phyloP scores from a whole-genome alignment of 805 yeast genomes.

The Pichia cabralensis region DNA sequence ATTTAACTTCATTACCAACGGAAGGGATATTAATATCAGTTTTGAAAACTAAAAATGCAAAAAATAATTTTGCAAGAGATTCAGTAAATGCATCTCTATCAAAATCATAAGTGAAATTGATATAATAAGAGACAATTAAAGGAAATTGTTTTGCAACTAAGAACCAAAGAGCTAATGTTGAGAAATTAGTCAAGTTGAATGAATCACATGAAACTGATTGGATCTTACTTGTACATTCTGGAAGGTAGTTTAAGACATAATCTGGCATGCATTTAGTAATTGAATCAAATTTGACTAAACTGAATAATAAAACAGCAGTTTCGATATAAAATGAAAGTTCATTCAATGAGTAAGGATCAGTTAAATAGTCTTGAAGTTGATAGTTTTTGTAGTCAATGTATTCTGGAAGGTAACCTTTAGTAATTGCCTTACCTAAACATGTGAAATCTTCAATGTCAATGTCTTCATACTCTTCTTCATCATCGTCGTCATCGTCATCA shows the following conservation, averaged over 20 bases:
- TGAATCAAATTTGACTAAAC: constrained; percentile 12
- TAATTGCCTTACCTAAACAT: constrained; percentile 6
- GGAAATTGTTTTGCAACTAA: constrained; percentile 33
- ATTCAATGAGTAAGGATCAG: constrained; percentile 26
- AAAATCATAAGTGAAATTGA: constrained; percentile 46
- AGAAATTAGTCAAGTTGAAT: constrained; percentile 23
- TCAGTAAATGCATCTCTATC: constrained; percentile 44
- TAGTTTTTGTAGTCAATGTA: constrained; percentile 18
- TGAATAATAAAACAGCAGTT: constrained; percentile 12
- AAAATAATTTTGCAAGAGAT: constrained; percentile 34
- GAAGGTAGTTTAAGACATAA: constrained; percentile 17
- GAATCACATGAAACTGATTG: constrained; percentile 30
- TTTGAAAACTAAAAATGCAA: constrained; percentile 29
- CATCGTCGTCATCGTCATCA: constrained; percentile 32
- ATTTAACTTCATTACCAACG: constrained; percentile 23
- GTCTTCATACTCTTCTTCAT: constrained; percentile 18
- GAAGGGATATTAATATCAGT: constrained; percentile 15
- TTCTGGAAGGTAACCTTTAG: constrained; percentile 9
- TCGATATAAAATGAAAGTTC: constrained; percentile 19
- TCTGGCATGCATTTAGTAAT: constrained; percentile 19
- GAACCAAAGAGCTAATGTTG: constrained; percentile 33
- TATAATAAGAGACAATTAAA: constrained; percentile 34
- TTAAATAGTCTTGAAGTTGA: constrained; percentile 23
- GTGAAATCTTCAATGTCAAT: constrained; percentile 8
- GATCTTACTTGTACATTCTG: constrained; percentile 12